phyloP scores from a whole-genome alignment of 495 filamentous ascomycete genomes.

The Lophiostoma macrostomum region DNA sequence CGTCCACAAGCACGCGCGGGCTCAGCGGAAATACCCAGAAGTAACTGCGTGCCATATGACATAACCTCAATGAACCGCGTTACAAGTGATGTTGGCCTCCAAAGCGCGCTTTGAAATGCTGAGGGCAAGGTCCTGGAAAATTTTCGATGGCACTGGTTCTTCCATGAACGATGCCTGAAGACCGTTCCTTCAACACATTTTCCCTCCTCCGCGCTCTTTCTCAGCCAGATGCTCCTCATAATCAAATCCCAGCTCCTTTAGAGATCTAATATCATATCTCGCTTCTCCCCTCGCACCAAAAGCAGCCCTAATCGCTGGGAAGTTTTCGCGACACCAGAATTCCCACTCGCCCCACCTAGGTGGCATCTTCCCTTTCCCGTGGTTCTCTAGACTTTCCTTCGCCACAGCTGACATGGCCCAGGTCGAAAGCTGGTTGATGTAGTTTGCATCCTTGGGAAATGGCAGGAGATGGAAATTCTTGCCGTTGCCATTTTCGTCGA shows the following conservation, averaged over 20 bases:
- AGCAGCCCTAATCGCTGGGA: conserved; percentile 54
- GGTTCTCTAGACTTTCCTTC: conserved; percentile 45
- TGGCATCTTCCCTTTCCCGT: conserved; percentile 57
- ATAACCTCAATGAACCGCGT: no score
- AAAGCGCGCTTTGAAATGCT: no score
- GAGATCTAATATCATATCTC: conserved; percentile 44
- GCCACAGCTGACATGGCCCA: conserved; percentile 53
- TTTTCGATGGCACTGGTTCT: no score
- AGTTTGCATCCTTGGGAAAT: conserved; percentile 72
- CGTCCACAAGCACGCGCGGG: no score
- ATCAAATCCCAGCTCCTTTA: conserved; percentile 61
- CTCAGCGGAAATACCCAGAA: no score
- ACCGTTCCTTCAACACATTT: background rate
- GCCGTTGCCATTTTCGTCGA: conserved; percentile 47
- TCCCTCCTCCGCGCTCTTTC: conserved; percentile 2
- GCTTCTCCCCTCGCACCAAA: conserved; percentile 51
- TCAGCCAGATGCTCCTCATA: conserved; percentile 41
- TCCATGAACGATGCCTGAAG: no score
- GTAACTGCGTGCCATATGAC: no score
- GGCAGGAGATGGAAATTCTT: conserved; percentile 60
- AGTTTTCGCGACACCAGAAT: conserved; percentile 58
- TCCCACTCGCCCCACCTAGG: conserved; percentile 65
- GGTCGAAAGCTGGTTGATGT: conserved; percentile 68
- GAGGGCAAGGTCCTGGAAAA: no score
- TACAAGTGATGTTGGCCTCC: no score